These are phyloP conservation scores for Sambucus nigra DNA, from an alignment of 129 eudicot species.

Conservation along the genomic window DNA sequence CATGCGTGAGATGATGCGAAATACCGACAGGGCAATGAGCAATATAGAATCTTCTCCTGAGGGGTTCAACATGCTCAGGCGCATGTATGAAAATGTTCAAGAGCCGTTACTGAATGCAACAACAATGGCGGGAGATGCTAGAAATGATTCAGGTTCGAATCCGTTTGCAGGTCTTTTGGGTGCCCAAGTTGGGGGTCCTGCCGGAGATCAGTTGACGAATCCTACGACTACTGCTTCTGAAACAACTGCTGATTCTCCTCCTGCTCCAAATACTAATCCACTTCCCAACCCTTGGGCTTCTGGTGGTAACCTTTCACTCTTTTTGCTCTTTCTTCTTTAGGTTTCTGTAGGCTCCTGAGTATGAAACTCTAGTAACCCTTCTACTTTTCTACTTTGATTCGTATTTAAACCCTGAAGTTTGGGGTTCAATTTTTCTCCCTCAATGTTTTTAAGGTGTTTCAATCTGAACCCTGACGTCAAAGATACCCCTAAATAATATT, in stretches of 20 bases:
- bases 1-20: conserved; percentile 93
- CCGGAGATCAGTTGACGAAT: conserved; percentile 37
- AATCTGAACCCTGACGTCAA: too few species aligned
- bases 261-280: conserved; percentile 75
- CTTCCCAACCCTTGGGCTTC: conserved; percentile 88
- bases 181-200: conserved; percentile 32
- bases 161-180: conserved; percentile 91
- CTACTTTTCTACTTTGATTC: too few species aligned
- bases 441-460: too few species aligned
- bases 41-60: conserved; percentile 89
- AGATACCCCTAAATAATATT: too few species aligned
- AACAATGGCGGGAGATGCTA: conserved; percentile 48
- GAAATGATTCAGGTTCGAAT: conserved; percentile 50
- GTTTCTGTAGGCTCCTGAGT: too few species aligned
- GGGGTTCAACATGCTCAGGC: conserved; percentile 94
- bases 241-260: conserved; percentile 36
- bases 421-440: too few species aligned
- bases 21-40: conserved; percentile 96
- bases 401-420: too few species aligned
- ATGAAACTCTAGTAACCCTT: too few species aligned
- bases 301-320: conserved; percentile 32
- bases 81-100: conserved; percentile 91
- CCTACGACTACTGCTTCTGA: conserved; percentile 59
- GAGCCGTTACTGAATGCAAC: conserved; percentile 81
- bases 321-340: not conserved